phyloP scores from a whole-genome alignment of 495 filamentous ascomycete genomes.

The Aspergillus ellipticus region DNA sequence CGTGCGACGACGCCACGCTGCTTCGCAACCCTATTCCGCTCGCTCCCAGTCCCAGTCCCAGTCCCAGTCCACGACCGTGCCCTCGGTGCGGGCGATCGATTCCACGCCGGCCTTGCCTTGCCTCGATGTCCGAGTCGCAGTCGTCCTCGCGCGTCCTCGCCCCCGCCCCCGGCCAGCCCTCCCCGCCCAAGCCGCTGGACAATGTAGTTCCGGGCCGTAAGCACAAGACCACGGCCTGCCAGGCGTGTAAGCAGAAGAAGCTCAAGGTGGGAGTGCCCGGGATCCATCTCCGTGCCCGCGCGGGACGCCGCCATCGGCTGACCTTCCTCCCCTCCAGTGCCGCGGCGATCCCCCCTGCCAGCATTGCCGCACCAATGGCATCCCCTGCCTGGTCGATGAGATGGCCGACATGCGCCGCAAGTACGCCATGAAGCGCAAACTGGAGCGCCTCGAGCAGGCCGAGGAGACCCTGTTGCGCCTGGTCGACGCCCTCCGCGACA shows the following conservation, averaged over 20 bases:
- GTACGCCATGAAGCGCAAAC: conserved; percentile 25
- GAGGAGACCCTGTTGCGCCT: conserved; percentile 18
- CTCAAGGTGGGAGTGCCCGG: conserved; percentile 21
- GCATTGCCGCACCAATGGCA: conserved; percentile 23
- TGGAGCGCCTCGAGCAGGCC: conserved; percentile 23
- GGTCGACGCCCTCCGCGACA: conserved; percentile 18
- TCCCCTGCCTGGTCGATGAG: conserved; percentile 26
- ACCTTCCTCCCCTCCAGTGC: conserved; percentile 17
- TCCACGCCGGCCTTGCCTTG: too few species aligned
- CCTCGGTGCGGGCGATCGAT: too few species aligned
- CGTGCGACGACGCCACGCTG: too few species aligned
- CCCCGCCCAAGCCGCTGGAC: conserved; percentile 1
- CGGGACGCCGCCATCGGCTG: not conserved
- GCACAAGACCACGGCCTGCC: conserved; percentile 28
- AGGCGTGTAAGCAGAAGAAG: conserved; percentile 27
- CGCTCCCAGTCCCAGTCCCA: too few species aligned
- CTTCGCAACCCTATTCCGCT: too few species aligned
- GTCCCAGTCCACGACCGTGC: too few species aligned
- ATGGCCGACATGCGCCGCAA: conserved; percentile 30
- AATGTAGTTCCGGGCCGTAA: conserved; percentile 16
- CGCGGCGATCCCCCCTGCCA: conserved; percentile 27
- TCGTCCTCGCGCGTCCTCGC: conserved; percentile 16
- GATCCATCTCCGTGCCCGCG: not conserved
- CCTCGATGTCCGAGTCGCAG: conserved; percentile 20
- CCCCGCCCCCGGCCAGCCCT: conserved; percentile 9